Evolutionary conservation across 306 rosid species (phyloP).

Genomic region (Medicago ruthenica): DNA sequence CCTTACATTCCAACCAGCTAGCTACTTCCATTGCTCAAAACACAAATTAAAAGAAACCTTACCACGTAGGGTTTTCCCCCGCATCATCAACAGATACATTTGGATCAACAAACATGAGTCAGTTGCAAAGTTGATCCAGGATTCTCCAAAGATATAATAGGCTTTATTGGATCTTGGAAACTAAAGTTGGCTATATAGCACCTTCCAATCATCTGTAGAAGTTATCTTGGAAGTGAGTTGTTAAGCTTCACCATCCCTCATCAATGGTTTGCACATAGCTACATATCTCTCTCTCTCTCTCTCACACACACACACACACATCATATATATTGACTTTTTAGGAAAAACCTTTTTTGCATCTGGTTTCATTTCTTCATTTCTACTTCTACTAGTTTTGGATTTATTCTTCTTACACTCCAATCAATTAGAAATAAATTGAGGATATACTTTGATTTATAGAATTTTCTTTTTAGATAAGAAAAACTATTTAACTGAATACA

Average conservation of each 20-base stretch:
- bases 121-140: constrained; percentile 35
- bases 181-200: constrained; percentile 37
- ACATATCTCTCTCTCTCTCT: constrained; percentile 18
- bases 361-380: constrained; percentile 23
- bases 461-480: not conserved
- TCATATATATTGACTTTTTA: constrained; percentile 2
- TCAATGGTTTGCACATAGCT: constrained; percentile 43
- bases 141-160: constrained; percentile 28
- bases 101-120: constrained; percentile 39
- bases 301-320: not conserved
- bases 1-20: constrained; percentile 45
- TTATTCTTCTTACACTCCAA: constrained; percentile 24
- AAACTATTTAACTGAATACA: not conserved
- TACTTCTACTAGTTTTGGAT: constrained; percentile 37
- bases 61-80: constrained; percentile 46
- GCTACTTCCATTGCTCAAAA: constrained; percentile 22
- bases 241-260: constrained; percentile 36
- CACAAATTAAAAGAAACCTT: constrained; percentile 39
- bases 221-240: constrained; percentile 37
- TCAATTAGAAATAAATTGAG: constrained; percentile 26
- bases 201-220: constrained; percentile 29
- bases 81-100: constrained; percentile 39
- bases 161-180: constrained; percentile 44
- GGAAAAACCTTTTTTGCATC: not conserved
- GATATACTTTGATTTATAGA: not conserved